Conservation (phyloP, 1,284 basidiomycete species). For the Cutaneotrichosporon dermatis region DNA sequence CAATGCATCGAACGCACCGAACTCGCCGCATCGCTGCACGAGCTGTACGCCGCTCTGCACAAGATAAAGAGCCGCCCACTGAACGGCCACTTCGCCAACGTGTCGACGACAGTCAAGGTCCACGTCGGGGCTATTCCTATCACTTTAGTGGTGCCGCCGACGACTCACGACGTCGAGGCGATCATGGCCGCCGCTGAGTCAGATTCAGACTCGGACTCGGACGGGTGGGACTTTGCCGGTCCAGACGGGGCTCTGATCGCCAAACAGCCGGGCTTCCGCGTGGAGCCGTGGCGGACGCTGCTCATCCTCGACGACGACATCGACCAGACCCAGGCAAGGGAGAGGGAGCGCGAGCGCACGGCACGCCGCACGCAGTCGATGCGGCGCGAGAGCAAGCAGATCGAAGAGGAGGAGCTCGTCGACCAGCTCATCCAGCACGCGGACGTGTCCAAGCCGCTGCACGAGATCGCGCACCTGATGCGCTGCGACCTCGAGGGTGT, state of each 20-base stretch:
- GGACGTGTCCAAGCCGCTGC: conserved; percentile 58
- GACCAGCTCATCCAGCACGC: conserved; percentile 60
- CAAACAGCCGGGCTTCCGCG: conserved; percentile 25
- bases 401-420: conserved; percentile 55
- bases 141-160: conserved; percentile 74
- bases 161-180: not conserved
- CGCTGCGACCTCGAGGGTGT: conserved; percentile 83
- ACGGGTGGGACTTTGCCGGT: conserved; percentile 14
- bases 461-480: conserved; percentile 76
- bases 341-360: not conserved
- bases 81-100: conserved; percentile 53
- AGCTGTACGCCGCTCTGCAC: conserved; percentile 54
- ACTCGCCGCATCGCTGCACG: conserved; percentile 68
- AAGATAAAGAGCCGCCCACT: conserved; percentile 56
- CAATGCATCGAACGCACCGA: conserved; percentile 57
- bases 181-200: conserved; percentile 49
- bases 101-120: conserved; percentile 64
- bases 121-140: conserved; percentile 69
- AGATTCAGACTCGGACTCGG: conserved; percentile 55
- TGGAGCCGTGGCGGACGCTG: conserved; percentile 90
- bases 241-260: conserved; percentile 13
- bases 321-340: not conserved
- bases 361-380: not conserved
- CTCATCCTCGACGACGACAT: conserved; percentile 57
- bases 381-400: conserved; percentile 5